Base-by-base conservation (phyloP, 306 rosid species). In the Prunus dulcis region DNA sequence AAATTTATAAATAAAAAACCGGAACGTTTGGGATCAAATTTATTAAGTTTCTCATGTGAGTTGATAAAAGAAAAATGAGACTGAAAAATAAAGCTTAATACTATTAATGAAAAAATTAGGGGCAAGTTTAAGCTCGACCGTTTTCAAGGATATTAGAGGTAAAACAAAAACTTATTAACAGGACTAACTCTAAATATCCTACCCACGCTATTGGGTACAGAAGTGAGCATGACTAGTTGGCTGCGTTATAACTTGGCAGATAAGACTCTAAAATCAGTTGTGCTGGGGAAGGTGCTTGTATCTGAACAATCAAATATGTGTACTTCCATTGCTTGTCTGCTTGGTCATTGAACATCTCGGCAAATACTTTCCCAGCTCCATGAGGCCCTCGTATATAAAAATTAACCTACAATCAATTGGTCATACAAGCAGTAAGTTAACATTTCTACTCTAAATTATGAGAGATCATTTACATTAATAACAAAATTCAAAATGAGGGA, bases 231-330 rank as follows among this genome's bases (percentile, higher is more conserved):
- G 56, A 69, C 80, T 80, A 81, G 83, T 76, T 73, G 78, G 68
- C 77, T 51, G 78, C 56, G 79, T 55, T 68, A 69, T 71, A 86
- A n/a, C 82, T 72, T 5, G 99, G 99, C 72, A 96, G 81, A 78
- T 91, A 96, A 11, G 99, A 96, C 83, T 96, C 99, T 80, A 96
- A 77, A 60, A 96, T 86, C 89, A 96, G 63, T 73, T 91, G 98
- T 74, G 93, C 80, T 1, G 89, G 86, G 58, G 96, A 74, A 32
- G 99, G 98, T 28, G 93, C 84, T 83, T 69, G 87, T 79, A 91
- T 89, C 86, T 96, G 93, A 55, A 96, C 97, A 74, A 91, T 85
- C 84, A 96, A 87, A 81, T 89, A 91, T 45, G 94, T 93, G 82
- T 70, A 96, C 79, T 91, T 89, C 98, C 97, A 96, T 73, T 85